Conservation (phyloP, 2,329 filamentous ascomycete genomes). For the Alternaria postmessia region DNA sequence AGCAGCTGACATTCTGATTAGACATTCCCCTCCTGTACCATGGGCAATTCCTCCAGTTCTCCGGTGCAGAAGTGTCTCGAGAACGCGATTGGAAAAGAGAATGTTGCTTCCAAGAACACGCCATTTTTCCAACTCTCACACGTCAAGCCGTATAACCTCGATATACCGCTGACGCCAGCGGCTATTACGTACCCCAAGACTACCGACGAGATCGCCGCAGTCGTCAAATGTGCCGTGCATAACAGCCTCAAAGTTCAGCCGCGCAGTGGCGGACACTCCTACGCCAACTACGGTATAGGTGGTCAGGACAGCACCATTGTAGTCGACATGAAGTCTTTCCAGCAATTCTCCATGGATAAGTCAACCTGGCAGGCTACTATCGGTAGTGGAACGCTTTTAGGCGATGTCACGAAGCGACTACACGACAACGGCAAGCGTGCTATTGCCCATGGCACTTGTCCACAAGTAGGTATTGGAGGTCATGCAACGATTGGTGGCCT, state of each 20-base stretch:
- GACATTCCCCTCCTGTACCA: constrained; percentile 12
- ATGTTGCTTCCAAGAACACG: constrained; percentile 34
- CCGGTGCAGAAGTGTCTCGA: constrained; percentile 40
- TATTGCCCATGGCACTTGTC: constrained; percentile 58
- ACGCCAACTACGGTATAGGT: constrained; percentile 60
- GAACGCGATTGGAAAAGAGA: constrained; percentile 35
- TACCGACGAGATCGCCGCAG: constrained; percentile 61
- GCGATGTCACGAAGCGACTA: constrained; percentile 48
- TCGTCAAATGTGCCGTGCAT: constrained; percentile 65
- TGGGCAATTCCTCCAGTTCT: constrained; percentile 44
- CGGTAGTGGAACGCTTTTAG: constrained; percentile 60
- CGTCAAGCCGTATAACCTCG: constrained; percentile 51
- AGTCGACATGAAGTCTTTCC: constrained; percentile 60
- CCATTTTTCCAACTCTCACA: constrained; percentile 41
- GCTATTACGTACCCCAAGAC: constrained; percentile 65
- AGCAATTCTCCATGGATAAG: constrained; percentile 56
- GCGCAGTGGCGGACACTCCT: constrained; percentile 71
- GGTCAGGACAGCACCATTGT: constrained; percentile 58
- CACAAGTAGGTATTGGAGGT: constrained; percentile 48
- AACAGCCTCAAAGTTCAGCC: constrained; percentile 65
- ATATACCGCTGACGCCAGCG: constrained; percentile 54
- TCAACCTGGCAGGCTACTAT: constrained; percentile 56
- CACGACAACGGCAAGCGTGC: constrained; percentile 51
- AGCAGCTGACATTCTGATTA: not conserved
- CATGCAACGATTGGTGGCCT: constrained; percentile 50